Base-by-base conservation (phyloP, 805 yeast genomes). In the Barnettozyma sp. region DNA sequence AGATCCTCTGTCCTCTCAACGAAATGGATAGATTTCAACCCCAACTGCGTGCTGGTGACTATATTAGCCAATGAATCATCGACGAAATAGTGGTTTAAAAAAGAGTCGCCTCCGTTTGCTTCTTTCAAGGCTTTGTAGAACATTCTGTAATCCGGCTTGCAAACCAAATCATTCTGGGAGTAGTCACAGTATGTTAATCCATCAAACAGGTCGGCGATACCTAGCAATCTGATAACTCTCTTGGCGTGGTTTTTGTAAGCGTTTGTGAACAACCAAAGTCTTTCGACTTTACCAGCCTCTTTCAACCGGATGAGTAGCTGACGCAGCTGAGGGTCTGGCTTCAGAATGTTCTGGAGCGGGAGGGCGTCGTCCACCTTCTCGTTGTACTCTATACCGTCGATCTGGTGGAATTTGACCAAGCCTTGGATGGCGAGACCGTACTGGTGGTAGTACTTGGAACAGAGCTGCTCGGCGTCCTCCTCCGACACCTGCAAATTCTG, bases 371-470 rank as follows among this genome's bases (percentile, higher is more conserved):
- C 98, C 12, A 90, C 97, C 47, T 80, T 72, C 30, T 70, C 67
- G 59, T 90, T 90, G 61, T 90, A 90, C 46, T 84, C 92, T 58
- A 90, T 53, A 6, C 96, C 96, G 55, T 90, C 82, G 15, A 88
- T 82, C 44, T 76, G 75, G 46, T 74, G 73, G 47, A 62, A 62
- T 49, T 66, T 58, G 15, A 74, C 78, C 31, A 90, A 66, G 0
- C 98, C 98, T 58, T 90, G 95, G 34, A 90, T 75, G 0, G 97
- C 97, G 41, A 90, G 68, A 2, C 98, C 98, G 52, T 87, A 90
- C 30, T 82, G 80, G 48, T 74, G 74, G 56, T 90, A 92, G 62
- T 90, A 90, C 43, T 69, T 68, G 55, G 65, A 63, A 54, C 86
- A 94, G 42, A 92, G 66, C 16, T 62, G 51, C 38, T 69, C 71